Evolutionary conservation across 1,284 basidiomycete genomes (phyloP).

Genomic region (Ceratorhiza oryzae-sativae): DNA sequence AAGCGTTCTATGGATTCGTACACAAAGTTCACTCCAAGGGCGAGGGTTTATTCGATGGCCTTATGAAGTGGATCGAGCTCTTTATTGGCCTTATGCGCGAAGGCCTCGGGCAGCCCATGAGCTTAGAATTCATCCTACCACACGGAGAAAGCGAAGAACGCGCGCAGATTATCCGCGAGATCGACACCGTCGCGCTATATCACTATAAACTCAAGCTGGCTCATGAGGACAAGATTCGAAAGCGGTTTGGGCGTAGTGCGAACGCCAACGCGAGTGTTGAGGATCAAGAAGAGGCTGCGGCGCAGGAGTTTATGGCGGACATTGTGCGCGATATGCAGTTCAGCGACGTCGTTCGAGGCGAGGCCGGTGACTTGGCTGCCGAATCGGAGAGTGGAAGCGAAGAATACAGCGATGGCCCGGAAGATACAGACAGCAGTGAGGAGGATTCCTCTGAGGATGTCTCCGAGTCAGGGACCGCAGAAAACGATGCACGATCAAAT

Average conservation of each 20-base stretch:
- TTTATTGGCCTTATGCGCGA: constrained; percentile 94
- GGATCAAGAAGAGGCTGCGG: constrained; percentile 72
- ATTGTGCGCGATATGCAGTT: constrained; percentile 81
- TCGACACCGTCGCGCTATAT: constrained; percentile 86
- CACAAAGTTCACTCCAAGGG: constrained; percentile 99
- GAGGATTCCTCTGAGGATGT: constrained; percentile 47
- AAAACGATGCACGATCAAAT: constrained; percentile 32
- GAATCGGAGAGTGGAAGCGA: constrained; percentile 55
- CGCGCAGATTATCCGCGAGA: constrained; percentile 76
- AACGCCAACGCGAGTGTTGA: constrained; percentile 56
- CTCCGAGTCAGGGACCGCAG: constrained; percentile 47
- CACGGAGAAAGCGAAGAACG: constrained; percentile 74
- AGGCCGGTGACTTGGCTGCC: constrained; percentile 79
- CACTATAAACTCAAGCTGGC: constrained; percentile 92
- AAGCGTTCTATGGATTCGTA: constrained; percentile 95
- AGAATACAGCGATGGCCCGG: constrained; percentile 65
- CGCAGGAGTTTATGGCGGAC: constrained; percentile 74
- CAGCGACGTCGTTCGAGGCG: constrained; percentile 75
- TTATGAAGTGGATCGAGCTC: constrained; percentile 97
- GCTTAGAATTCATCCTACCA: constrained; percentile 87
- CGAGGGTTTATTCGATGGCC: constrained; percentile 88
- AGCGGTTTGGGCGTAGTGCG: constrained; percentile 71
- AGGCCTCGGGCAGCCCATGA: constrained; percentile 76
- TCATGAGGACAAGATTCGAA: constrained; percentile 86
- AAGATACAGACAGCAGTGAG: constrained; percentile 44